A percentile compares a stretch with the other conserved stretches of the same genome.
Conservation (phyloP, 495 filamentous ascomycete species). For the Lasiosphaeria miniovina region DNA sequence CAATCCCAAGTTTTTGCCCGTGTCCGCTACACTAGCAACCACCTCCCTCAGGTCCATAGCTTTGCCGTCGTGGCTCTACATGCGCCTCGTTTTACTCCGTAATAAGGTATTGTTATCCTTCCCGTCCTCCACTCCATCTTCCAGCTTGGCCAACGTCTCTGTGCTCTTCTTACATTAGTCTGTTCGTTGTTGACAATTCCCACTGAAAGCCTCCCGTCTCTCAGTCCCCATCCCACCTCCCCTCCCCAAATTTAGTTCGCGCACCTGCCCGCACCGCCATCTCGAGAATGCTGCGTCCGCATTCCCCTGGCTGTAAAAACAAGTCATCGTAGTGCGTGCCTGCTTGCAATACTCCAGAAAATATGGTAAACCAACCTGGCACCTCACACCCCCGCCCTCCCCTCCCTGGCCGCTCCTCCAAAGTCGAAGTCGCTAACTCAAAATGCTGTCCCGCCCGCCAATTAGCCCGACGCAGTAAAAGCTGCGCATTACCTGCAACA, state of each 20-base stretch:
- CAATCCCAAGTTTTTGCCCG: not conserved
- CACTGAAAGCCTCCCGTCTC: too few relatives aligned
- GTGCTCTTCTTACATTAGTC: too few relatives aligned
- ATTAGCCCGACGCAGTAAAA: slow-evolving; percentile 57
- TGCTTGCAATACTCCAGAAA: slow-evolving; percentile 21
- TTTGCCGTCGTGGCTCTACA: too few relatives aligned
- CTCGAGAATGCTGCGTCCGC: slow-evolving; percentile 23
- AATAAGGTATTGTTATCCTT: too few relatives aligned
- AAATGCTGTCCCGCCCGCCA: not conserved
- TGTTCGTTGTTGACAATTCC: too few relatives aligned
- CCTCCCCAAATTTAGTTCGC: not conserved
- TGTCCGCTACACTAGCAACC: not conserved
- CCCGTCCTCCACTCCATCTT: too few relatives aligned
- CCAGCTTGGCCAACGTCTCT: too few relatives aligned
- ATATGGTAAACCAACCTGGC: slow-evolving; percentile 22
- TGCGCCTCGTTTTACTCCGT: too few relatives aligned
- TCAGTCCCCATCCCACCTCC: too few relatives aligned
- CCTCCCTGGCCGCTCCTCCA: not conserved
- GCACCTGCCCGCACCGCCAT: not conserved
- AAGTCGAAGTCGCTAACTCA: slow-evolving; percentile 12
- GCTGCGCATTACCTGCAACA: slow-evolving; percentile 72
- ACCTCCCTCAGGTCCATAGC: too few relatives aligned
- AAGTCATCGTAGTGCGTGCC: slow-evolving; percentile 35
- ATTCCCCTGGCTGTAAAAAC: slow-evolving; percentile 24
- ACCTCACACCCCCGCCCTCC: not conserved